A percentile compares a stretch with the other conserved stretches of the same genome.
Evolutionary conservation across 768 basidiomycete genomes (phyloP).

Genomic region (Suillus placidus): DNA sequence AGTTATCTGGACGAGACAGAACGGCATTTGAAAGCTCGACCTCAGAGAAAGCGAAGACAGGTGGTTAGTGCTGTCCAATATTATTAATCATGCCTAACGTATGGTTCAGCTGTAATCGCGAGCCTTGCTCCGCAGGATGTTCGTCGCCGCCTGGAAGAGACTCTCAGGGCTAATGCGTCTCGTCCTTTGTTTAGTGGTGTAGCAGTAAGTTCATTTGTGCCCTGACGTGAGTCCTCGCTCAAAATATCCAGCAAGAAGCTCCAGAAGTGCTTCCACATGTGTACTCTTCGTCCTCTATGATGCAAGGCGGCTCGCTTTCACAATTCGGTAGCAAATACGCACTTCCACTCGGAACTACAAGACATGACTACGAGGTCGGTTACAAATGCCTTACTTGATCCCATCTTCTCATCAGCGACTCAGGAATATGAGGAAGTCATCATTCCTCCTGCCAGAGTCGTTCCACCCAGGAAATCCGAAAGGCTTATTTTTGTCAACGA

Average conservation of each 20-base stretch:
- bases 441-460: slow-evolving; percentile 78
- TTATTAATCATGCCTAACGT: not conserved
- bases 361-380: slow-evolving; percentile 66
- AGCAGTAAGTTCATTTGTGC: slow-evolving; percentile 44
- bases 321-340: slow-evolving; percentile 76
- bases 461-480: slow-evolving; percentile 75
- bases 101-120: slow-evolving; percentile 16
- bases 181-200: slow-evolving; percentile 65
- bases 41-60: not conserved
- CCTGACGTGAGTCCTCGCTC: not conserved
- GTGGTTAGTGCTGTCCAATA: not conserved
- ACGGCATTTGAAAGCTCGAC: not conserved
- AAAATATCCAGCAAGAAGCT: slow-evolving; percentile 46
- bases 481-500: slow-evolving; percentile 70
- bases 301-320: slow-evolving; percentile 67
- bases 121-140: slow-evolving; percentile 49
- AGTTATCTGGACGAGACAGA: not conserved
- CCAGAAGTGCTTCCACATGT: slow-evolving; percentile 83
- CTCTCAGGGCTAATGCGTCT: slow-evolving; percentile 59
- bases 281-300: slow-evolving; percentile 68
- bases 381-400: slow-evolving; percentile 3
- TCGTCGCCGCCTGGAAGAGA: slow-evolving; percentile 62
- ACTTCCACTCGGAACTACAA: slow-evolving; percentile 81
- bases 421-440: slow-evolving; percentile 89
- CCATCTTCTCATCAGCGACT: slow-evolving; percentile 10